A percentile compares a stretch with the other conserved stretches of the same genome.
Evolutionary conservation across 2,329 filamentous ascomycete genomes (phyloP).

Genomic region (Karstenula rhodostoma): DNA sequence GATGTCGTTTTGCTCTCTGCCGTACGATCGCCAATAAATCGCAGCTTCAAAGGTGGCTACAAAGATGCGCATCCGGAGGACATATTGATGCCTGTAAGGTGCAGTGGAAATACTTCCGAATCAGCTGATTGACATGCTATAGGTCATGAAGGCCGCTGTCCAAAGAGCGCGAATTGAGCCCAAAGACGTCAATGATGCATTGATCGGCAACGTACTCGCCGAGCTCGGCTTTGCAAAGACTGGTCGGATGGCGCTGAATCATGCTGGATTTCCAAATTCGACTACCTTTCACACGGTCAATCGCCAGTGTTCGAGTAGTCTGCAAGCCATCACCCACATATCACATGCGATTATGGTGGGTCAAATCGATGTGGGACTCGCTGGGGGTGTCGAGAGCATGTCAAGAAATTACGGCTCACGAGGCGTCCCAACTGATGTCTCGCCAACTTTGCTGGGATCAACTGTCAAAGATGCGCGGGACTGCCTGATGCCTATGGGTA

Average conservation of each 20-base stretch:
- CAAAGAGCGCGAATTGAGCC: slow-evolving; percentile 36
- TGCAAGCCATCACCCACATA: slow-evolving; percentile 94
- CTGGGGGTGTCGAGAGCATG: slow-evolving; percentile 90
- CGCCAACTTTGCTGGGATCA: slow-evolving; percentile 79
- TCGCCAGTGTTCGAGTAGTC: slow-evolving; percentile 95
- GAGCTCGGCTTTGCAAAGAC: slow-evolving; percentile 90
- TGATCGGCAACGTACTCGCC: slow-evolving; percentile 76
- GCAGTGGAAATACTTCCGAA: neutral
- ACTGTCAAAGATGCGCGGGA: slow-evolving; percentile 79
- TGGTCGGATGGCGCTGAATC: slow-evolving; percentile 83
- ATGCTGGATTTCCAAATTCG: slow-evolving; percentile 92
- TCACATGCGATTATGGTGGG: slow-evolving; percentile 83
- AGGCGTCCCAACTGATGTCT: slow-evolving; percentile 71
- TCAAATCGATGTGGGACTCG: slow-evolving; percentile 85
- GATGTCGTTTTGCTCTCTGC: slow-evolving; percentile 95
- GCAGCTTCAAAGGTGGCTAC: slow-evolving; percentile 88
- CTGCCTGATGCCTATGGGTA: slow-evolving; percentile 96
- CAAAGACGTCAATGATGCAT: slow-evolving; percentile 36
- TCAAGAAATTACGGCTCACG: slow-evolving; percentile 82
- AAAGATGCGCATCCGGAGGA: slow-evolving; percentile 93
- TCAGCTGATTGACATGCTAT: slow-evolving; percentile 71
- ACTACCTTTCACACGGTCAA: slow-evolving; percentile 82
- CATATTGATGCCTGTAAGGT: slow-evolving; percentile 68
- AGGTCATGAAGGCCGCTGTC: slow-evolving; percentile 74
- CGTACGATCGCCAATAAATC: slow-evolving; percentile 84